Conservation (phyloP, 75 land plant genomes). For the Pinus albicaulis region DNA sequence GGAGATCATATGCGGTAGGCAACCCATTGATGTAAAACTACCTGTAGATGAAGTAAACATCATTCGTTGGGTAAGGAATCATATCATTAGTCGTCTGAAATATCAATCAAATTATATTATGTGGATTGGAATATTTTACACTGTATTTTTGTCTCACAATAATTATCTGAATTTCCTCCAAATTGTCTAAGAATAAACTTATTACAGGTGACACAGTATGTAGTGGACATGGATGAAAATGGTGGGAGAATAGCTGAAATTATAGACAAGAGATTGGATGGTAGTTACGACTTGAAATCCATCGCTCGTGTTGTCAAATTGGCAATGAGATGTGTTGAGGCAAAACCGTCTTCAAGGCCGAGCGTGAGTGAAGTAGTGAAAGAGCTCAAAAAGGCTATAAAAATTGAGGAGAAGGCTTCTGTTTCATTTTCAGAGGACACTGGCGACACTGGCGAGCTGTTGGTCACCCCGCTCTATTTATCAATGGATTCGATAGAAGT, state of each 20-base stretch:
- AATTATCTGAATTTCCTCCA: not conserved
- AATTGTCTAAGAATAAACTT: not conserved
- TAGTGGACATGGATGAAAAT: not conserved
- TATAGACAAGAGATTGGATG: not conserved
- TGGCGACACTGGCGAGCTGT: too few relatives aligned
- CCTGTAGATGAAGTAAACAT: not conserved
- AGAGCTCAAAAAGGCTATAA: constrained; percentile 17
- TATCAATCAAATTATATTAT: not conserved
- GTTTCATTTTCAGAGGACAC: too few relatives aligned
- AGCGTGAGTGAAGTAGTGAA: constrained; percentile 23
- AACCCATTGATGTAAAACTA: not conserved
- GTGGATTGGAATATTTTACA: too few relatives aligned
- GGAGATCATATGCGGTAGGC: constrained; percentile 2
- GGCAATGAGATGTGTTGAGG: constrained; percentile 25
- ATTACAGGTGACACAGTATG: constrained; percentile 4
- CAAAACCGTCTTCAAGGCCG: constrained; percentile 17
- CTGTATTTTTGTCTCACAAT: too few relatives aligned
- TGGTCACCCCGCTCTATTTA: too few relatives aligned
- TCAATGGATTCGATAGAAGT: too few relatives aligned
- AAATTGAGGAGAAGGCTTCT: constrained; percentile 8
- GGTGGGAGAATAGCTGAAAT: not conserved
- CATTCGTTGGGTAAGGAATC: not conserved
- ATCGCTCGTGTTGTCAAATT: constrained; percentile 6
- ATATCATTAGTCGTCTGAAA: not conserved
- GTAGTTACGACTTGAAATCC: constrained; percentile 9